phyloP scores from a whole-genome alignment of 2,329 filamentous ascomycete genomes.

The Myriangium duriaei region DNA sequence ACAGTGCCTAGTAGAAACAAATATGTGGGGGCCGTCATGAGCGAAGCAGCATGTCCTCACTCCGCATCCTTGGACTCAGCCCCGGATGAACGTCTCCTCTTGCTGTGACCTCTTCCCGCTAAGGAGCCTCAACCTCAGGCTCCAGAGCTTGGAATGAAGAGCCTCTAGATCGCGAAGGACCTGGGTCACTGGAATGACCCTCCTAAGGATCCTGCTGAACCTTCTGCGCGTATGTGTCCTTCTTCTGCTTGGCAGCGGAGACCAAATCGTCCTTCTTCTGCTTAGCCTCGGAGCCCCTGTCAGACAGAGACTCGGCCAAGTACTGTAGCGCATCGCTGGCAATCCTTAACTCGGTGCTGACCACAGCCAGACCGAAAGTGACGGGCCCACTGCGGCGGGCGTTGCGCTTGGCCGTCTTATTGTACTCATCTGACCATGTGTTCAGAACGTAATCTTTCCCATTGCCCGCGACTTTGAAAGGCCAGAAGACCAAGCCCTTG shows the following conservation, averaged over 20 bases:
- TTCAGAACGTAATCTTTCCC: conserved; percentile 19
- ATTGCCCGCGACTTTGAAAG: conserved; percentile 15
- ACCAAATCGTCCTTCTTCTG: conserved; percentile 21
- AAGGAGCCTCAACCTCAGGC: neutral
- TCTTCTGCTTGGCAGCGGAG: conserved; percentile 17
- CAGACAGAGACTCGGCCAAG: conserved; percentile 21
- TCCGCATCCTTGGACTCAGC: no score
- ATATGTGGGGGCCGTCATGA: neutral
- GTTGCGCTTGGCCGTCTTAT: conserved; percentile 23
- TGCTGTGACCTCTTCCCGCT: neutral
- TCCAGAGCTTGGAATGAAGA: no score
- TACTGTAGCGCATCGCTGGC: conserved; percentile 21
- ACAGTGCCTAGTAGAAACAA: neutral
- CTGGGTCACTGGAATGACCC: no score
- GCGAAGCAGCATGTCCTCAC: neutral
- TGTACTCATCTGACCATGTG: conserved; percentile 26
- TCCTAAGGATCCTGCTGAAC: conserved; percentile 15
- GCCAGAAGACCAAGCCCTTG: conserved; percentile 51
- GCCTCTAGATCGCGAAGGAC: no score
- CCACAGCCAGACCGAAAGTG: conserved; percentile 21
- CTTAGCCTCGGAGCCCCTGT: conserved; percentile 24
- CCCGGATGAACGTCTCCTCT: no score
- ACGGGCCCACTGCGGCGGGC: conserved; percentile 18
- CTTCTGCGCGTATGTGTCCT: conserved; percentile 18
- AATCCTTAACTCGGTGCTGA: conserved; percentile 24